These are phyloP conservation scores for Trichoderma erinaceum DNA, from an alignment of 495 filamentous ascomycete genomes.

Conservation along the genomic window DNA sequence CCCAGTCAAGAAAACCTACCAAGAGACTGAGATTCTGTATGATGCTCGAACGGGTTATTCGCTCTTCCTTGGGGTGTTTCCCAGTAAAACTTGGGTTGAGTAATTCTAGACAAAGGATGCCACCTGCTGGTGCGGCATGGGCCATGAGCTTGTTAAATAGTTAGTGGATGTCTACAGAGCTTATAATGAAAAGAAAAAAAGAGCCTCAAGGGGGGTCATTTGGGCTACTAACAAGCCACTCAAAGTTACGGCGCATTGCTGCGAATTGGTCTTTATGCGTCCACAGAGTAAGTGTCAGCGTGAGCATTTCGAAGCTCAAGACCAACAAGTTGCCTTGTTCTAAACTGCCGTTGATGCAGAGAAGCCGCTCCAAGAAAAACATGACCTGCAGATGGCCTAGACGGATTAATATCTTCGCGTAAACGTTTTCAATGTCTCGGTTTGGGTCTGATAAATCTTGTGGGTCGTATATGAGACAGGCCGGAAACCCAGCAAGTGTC, in stretches of 20 bases:
- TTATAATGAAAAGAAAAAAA: too few relatives aligned
- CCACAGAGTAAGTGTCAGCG: conserved; percentile 31
- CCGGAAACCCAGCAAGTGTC: conserved; percentile 20
- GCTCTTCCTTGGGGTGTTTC: conserved; percentile 35
- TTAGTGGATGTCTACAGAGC: background rate
- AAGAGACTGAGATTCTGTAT: conserved; percentile 61
- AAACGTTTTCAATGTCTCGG: conserved; percentile 22
- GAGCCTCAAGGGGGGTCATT: background rate
- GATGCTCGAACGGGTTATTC: conserved; percentile 50
- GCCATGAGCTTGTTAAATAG: conserved; percentile 31
- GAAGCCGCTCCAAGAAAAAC: conserved; percentile 52
- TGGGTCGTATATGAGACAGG: conserved; percentile 28
- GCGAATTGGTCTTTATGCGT: conserved; percentile 41
- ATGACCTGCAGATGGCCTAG: conserved; percentile 52
- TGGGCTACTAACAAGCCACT: conserved; percentile 12
- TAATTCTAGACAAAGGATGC: conserved; percentile 57
- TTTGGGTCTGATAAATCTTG: conserved; percentile 27
- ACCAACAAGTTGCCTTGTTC: conserved; percentile 43
- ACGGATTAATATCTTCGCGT: conserved; percentile 33
- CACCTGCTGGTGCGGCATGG: conserved; percentile 52
- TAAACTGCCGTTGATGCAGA: conserved; percentile 42
- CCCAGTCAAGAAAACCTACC: conserved; percentile 51
- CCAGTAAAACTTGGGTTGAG: conserved; percentile 12
- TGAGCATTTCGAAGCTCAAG: conserved; percentile 46
- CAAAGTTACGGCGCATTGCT: conserved; percentile 8